Conservation (phyloP, 345 rosid genomes). For the Cochlearia excelsa region DNA sequence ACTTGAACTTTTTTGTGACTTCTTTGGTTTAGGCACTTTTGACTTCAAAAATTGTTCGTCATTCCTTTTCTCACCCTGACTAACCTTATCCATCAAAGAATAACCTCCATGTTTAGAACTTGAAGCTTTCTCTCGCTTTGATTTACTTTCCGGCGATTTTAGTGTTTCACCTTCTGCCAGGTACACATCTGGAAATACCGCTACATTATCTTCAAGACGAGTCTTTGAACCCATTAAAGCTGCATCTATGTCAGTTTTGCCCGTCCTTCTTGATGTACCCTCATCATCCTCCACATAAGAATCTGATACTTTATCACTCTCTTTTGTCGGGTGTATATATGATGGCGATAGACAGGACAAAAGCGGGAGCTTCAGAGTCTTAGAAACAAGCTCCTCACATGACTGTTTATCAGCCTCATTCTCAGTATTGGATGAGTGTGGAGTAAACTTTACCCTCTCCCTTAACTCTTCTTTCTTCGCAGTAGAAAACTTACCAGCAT, state of each 20-base stretch:
- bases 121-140: constrained; percentile 43
- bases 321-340: constrained; percentile 37
- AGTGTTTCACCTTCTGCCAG: constrained; percentile 41
- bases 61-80: constrained; percentile 38
- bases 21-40: constrained; percentile 41
- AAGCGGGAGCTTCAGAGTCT: constrained; percentile 66
- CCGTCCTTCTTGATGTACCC: constrained; percentile 32
- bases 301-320: constrained; percentile 36
- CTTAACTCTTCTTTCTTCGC: constrained; percentile 45
- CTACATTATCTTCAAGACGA: constrained; percentile 41
- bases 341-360: constrained; percentile 49
- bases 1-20: constrained; percentile 24
- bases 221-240: constrained; percentile 37
- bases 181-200: constrained; percentile 36
- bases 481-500: constrained; percentile 38
- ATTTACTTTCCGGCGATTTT: constrained; percentile 37
- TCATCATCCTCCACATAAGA: constrained; percentile 34
- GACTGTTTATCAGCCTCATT: constrained; percentile 39
- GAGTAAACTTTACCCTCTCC: constrained; percentile 44
- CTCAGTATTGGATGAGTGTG: constrained; percentile 44
- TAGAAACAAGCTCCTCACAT: constrained; percentile 69
- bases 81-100: constrained; percentile 41
- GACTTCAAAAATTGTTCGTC: constrained; percentile 38
- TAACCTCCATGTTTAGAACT: constrained; percentile 33
- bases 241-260: constrained; percentile 16